Evolutionary conservation across 2,329 filamentous ascomycete genomes (phyloP).

Genomic region (Aspergillus sojae): DNA sequence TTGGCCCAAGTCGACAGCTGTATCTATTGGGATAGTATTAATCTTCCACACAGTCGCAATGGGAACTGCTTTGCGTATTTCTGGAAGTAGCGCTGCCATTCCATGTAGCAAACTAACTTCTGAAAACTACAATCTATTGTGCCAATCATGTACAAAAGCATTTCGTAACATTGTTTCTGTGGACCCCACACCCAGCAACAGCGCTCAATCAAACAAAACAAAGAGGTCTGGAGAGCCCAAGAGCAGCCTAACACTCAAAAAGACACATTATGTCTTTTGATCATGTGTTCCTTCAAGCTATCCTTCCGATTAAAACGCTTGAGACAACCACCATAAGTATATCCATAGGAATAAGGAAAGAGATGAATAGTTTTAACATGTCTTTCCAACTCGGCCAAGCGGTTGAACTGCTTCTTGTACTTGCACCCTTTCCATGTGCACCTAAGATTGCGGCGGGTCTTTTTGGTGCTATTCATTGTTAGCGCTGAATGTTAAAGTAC

Average conservation of each 20-base stretch:
- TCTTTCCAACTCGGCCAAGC: no score
- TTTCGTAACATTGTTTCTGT: not conserved
- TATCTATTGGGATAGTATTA: not conserved
- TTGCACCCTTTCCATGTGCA: no score
- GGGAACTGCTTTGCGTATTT: not conserved
- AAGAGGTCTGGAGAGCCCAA: not conserved
- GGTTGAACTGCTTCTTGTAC: no score
- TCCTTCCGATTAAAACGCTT: not conserved
- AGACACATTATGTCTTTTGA: not conserved
- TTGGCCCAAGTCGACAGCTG: not conserved
- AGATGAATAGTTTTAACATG: no score
- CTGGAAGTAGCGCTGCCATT: not conserved
- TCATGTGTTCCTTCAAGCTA: not conserved
- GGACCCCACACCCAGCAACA: not conserved
- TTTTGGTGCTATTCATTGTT: no score
- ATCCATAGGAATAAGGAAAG: not conserved
- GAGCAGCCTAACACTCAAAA: not conserved
- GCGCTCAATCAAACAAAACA: no score
- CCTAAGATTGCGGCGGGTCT: no score
- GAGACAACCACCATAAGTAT: not conserved
- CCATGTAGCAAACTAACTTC: not conserved
- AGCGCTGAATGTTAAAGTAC: no score
- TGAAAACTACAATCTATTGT: no score
- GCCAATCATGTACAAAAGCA: not conserved
- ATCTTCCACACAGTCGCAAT: not conserved